A percentile compares a stretch with the other conserved stretches of the same genome.
Conservation (phyloP, 2,329 filamentous ascomycete species). For the Aspergillus calidoustus region DNA sequence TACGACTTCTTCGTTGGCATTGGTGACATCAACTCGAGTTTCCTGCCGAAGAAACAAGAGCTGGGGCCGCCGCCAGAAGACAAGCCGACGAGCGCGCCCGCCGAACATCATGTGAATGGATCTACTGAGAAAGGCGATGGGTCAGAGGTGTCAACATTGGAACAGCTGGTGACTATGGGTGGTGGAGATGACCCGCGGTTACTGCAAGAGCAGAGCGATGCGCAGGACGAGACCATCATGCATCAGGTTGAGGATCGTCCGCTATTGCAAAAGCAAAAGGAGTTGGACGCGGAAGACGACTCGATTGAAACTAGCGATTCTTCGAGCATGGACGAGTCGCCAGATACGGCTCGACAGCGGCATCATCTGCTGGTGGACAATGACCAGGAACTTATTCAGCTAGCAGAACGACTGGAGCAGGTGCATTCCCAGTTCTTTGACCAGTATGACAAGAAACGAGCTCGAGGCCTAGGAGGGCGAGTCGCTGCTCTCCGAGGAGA, state of each 20-base stretch:
- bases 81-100: slow-evolving; percentile 30
- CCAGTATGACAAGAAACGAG: slow-evolving; percentile 69
- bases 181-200: slow-evolving; percentile 69
- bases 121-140: slow-evolving; percentile 31
- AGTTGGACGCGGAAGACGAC: slow-evolving; percentile 84
- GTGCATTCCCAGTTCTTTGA: slow-evolving; percentile 83
- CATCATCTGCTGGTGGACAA: slow-evolving; percentile 87
- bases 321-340: slow-evolving; percentile 44
- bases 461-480: slow-evolving; percentile 50
- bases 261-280: slow-evolving; percentile 87
- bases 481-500: slow-evolving; percentile 57
- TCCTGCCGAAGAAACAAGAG: slow-evolving; percentile 76
- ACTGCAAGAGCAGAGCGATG: slow-evolving; percentile 75
- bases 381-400: slow-evolving; percentile 77
- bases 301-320: slow-evolving; percentile 59
- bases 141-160: slow-evolving; percentile 62
- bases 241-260: slow-evolving; percentile 89
- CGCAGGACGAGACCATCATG: slow-evolving; percentile 85
- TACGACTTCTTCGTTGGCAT: slow-evolving; percentile 99
- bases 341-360: slow-evolving; percentile 50
- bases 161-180: slow-evolving; percentile 77
- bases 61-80: slow-evolving; percentile 45
- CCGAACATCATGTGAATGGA: slow-evolving; percentile 39
- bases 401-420: slow-evolving; percentile 74
- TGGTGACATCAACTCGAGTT: slow-evolving; percentile 98